A percentile compares a stretch with the other conserved stretches of the same genome.
phyloP scores from a whole-genome alignment of 2,329 filamentous ascomycete species.

The Botrytis byssoidea region DNA sequence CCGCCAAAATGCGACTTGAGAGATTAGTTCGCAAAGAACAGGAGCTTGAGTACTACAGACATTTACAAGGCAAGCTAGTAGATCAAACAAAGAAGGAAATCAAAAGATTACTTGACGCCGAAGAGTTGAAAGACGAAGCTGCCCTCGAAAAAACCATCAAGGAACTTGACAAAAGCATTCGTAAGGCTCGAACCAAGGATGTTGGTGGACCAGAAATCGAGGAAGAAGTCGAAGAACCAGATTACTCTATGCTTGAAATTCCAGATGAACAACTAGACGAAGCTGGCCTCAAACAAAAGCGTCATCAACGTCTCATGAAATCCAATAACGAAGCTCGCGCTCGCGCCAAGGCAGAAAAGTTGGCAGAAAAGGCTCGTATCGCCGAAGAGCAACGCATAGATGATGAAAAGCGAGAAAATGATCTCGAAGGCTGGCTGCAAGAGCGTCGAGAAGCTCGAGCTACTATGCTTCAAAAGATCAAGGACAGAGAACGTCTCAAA shows the following conservation, averaged over 20 bases:
- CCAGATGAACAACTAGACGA: slow-evolving; percentile 94
- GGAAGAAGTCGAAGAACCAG: slow-evolving; percentile 73
- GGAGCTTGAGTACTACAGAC: slow-evolving; percentile 90
- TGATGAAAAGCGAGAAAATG: slow-evolving; percentile 75
- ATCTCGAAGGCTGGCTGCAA: slow-evolving; percentile 83
- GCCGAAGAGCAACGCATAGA: slow-evolving; percentile 84
- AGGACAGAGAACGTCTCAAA: slow-evolving; percentile 89
- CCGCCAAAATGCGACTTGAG: slow-evolving; percentile 94
- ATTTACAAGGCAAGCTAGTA: slow-evolving; percentile 69
- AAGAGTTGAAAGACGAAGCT: slow-evolving; percentile 88
- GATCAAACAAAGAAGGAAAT: slow-evolving; percentile 88
- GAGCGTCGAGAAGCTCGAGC: slow-evolving; percentile 74
- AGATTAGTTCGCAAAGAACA: slow-evolving; percentile 95
- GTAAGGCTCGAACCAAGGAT: slow-evolving; percentile 88
- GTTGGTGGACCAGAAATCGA: slow-evolving; percentile 79
- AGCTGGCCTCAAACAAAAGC: slow-evolving; percentile 84
- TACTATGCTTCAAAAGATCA: slow-evolving; percentile 77
- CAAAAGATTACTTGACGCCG: slow-evolving; percentile 78
- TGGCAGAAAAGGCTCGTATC: slow-evolving; percentile 80
- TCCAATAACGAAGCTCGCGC: slow-evolving; percentile 90
- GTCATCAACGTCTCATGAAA: slow-evolving; percentile 88
- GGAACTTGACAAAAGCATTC: slow-evolving; percentile 87
- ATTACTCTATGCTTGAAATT: slow-evolving; percentile 84
- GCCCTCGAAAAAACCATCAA: slow-evolving; percentile 81
- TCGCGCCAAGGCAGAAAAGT: slow-evolving; percentile 94